Evolutionary conservation across 108 stramenopile species (phyloP), one percentile per base, ranked within the genome.

Genomic region (Pseudonitzschia multiseries): DNA sequence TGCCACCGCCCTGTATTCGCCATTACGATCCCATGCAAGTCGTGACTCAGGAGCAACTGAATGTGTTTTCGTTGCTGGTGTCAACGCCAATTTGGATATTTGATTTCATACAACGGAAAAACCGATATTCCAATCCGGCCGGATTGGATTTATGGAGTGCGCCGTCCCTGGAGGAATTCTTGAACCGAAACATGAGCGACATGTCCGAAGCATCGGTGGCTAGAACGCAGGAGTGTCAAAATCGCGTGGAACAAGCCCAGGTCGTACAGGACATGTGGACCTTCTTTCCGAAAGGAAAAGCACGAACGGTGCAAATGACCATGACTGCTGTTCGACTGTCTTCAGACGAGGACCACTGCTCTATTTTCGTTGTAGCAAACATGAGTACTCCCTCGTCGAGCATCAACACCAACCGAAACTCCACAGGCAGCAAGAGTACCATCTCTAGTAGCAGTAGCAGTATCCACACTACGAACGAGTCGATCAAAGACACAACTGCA

Each of bases 81-180:
- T 32, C 51, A 5, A 73, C 74, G 60, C 82, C 82, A 0, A 57
- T 83, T 14, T 83, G 78, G 78, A 64, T 83, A 4, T 83, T 83
- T 76, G 82, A 83, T 63, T 73, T 79, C 41, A 41, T 71, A 27
- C 52, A 79, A 54, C 29, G 66, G 31, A 33, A 40, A 50, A 83
- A 74, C 57, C 69, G 73, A 17, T 83, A 70, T 62, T 65, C 78
- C 41, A 83, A 83, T 57, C 24, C 51, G n/a, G 74, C 78, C 1
- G 82, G 70, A 18, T 46, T 79, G 56, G 53, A 75, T 21, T 41
- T 79, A 28, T 83, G 82, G 82, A 68, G 65, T 69, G 62, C 82
- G 14, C 36, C 46, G 15, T 53, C 59, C 26, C 57, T 78, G 12
- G 75, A 78, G 8, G 74, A 75, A 57, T 59, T 83, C 9, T 70